Percentiles rank a stretch among this genome's conserved stretches.
Evolutionary conservation across 23 red algal genomes (phyloP).

Genomic region (Gracilaria domingensis): DNA sequence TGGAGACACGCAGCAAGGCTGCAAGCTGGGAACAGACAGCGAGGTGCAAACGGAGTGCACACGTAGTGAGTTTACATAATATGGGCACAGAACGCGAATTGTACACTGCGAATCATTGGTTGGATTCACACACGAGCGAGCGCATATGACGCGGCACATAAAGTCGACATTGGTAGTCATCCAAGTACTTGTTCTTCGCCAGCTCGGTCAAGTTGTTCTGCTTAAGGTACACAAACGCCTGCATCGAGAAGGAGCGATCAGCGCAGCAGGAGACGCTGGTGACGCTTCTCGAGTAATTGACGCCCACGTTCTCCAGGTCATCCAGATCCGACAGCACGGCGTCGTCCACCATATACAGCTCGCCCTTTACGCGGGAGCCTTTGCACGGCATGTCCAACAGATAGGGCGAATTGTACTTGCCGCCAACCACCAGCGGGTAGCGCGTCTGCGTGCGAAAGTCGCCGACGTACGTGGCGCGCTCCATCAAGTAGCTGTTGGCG

Average conservation of each 20-base stretch:
- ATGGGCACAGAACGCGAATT: too few relatives aligned
- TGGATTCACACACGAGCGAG: too few relatives aligned
- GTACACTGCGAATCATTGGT: too few relatives aligned
- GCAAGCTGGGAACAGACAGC: too few relatives aligned
- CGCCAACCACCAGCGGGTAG: conserved; percentile 91
- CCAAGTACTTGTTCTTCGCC: conserved; percentile 29
- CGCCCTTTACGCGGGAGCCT: conserved; percentile 86
- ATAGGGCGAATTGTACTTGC: conserved; percentile 81
- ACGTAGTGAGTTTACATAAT: too few relatives aligned
- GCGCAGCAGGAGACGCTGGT: conserved; percentile 33
- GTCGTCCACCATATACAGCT: conserved; percentile 85
- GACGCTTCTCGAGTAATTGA: conserved; percentile 82
- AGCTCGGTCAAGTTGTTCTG: conserved; percentile 68
- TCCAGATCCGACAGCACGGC: conserved; percentile 85
- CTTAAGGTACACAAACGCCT: conserved; percentile 89
- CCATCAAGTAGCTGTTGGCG: conserved; percentile 79
- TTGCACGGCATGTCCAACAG: conserved; percentile 67
- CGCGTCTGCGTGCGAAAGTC: conserved; percentile 69
- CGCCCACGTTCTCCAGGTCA: conserved; percentile 88
- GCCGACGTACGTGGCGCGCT: conserved; percentile 74
- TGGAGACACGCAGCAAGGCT: too few relatives aligned
- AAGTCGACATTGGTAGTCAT: conserved; percentile 85
- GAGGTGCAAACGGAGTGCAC: too few relatives aligned
- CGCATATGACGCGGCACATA: conserved; percentile 85
- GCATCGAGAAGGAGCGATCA: conserved; percentile 46